Base-by-base conservation (phyloP, 805 yeast species). In the Ogataea nitratoaversa region DNA sequence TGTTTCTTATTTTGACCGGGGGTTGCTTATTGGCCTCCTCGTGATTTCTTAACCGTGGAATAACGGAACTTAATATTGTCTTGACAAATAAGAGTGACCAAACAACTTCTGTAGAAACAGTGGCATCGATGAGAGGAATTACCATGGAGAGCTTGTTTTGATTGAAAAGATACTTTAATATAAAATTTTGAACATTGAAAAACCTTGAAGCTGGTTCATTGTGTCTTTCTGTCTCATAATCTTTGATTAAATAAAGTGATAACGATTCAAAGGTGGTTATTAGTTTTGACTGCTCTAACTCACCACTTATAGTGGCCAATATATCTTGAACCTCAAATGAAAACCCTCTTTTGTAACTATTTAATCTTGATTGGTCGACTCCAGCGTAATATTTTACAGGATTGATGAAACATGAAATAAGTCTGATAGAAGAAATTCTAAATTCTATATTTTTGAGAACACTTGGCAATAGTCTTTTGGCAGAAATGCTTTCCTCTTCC, bases 61-160 rank as follows among this genome's bases (percentile, higher is more conserved):
- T 16, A 17, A 40, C 41, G 3, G 49, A 38, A 5, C 31, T 8
- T 9, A 53, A 11, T 6, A 50, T 38, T 2, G 52, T 40, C 30
- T 43, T 44, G 3, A 61, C 50, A 47, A 62, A 62, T 20, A 60
- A 24, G 1, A 56, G 7, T 2, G 59, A 46, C 67, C 67, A 62
- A 16, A 60, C 31, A 4, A 50, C 52, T 36, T 62, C 66, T n/a
- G 56, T 52, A 3, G 65, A 57, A 3, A 62, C 14, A 1, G 36
- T 37, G 1, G 45, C 33, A 32, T 62, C 63, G 9, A 62, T 34
- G 7, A 54, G 14, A 3, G 67, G 66, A 3, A 62, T 7, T 4
- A 44, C 39, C 4, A 43, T 18, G 3, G 54, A 47, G 7, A 62
- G 36, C 24, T 47, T 38, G 33, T 53, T 29, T 17, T 46, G 40